phyloP scores from a whole-genome alignment of 768 basidiomycete genomes.

The Lactarius trivialis region DNA sequence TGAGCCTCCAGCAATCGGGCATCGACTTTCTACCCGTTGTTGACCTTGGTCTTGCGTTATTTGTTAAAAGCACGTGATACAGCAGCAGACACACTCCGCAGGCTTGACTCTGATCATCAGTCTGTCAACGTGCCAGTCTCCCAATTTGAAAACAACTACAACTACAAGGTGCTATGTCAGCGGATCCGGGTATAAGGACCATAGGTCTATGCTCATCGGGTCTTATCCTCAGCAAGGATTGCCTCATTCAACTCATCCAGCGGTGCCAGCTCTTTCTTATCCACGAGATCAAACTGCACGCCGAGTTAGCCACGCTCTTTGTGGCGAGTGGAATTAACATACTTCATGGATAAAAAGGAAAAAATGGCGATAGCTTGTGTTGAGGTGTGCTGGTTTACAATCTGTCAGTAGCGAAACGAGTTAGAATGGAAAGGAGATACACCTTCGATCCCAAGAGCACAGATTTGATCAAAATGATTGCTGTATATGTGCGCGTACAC shows the following conservation, averaged over 20 bases:
- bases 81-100: not conserved
- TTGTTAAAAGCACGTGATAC: not conserved
- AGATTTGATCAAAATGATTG: slow-evolving; percentile 98
- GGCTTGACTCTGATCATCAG: not conserved
- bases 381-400: slow-evolving; percentile 72
- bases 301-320: slow-evolving; percentile 6
- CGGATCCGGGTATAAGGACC: not conserved
- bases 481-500: slow-evolving; percentile 99
- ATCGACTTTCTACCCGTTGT: too few species aligned
- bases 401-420: not conserved
- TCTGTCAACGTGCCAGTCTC: not conserved
- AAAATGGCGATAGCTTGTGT: slow-evolving; percentile 98
- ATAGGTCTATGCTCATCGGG: slow-evolving; percentile 22
- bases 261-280: slow-evolving; percentile 93
- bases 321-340: slow-evolving; percentile 22
- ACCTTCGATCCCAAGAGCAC: slow-evolving; percentile 98
- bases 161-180: not conserved
- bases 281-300: slow-evolving; percentile 81
- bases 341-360: slow-evolving; percentile 96
- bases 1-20: not conserved
- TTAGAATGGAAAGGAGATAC: slow-evolving; percentile 17
- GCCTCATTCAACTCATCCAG: slow-evolving; percentile 93
- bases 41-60: not conserved
- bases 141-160: not conserved
- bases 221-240: slow-evolving; percentile 58